Evolutionary conservation across 2,329 filamentous ascomycete species (phyloP).

Genomic region (Elsinoe perseae): DNA sequence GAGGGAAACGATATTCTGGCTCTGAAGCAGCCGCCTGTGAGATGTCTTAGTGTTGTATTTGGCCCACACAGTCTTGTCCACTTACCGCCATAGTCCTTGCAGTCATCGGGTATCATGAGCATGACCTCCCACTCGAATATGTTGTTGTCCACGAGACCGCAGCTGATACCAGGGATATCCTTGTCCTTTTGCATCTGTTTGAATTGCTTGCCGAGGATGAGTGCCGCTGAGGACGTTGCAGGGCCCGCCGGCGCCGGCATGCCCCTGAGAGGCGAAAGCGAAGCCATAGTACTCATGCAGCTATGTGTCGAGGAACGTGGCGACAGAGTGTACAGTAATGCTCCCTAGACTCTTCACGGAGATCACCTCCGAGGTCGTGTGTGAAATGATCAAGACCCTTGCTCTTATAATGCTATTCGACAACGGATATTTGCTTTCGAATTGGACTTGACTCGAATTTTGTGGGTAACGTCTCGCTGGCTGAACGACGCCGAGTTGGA

Average conservation of each 20-base stretch:
- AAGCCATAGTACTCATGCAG: background rate
- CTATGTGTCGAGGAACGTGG: background rate
- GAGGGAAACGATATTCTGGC: slow-evolving; percentile 74
- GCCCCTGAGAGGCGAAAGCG: slow-evolving; percentile 1
- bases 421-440: no score
- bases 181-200: slow-evolving; percentile 90
- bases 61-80: background rate
- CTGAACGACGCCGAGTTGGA: background rate
- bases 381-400: no score
- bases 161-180: slow-evolving; percentile 90
- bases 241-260: background rate
- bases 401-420: no score
- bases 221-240: slow-evolving; percentile 50
- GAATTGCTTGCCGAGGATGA: slow-evolving; percentile 74
- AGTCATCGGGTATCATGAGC: slow-evolving; percentile 95
- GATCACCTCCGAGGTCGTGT: no score
- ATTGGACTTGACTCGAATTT: no score
- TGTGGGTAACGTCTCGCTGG: no score
- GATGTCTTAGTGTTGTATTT: background rate
- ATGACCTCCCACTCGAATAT: slow-evolving; percentile 98
- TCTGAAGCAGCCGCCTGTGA: slow-evolving; percentile 79
- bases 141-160: slow-evolving; percentile 75
- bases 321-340: background rate
- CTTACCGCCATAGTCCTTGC: slow-evolving; percentile 67
- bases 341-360: background rate